Evolutionary conservation across 2,329 filamentous ascomycete species (phyloP), one percentile per base, ranked within the genome.

Genomic region (Fusarium cyanostomum): DNA sequence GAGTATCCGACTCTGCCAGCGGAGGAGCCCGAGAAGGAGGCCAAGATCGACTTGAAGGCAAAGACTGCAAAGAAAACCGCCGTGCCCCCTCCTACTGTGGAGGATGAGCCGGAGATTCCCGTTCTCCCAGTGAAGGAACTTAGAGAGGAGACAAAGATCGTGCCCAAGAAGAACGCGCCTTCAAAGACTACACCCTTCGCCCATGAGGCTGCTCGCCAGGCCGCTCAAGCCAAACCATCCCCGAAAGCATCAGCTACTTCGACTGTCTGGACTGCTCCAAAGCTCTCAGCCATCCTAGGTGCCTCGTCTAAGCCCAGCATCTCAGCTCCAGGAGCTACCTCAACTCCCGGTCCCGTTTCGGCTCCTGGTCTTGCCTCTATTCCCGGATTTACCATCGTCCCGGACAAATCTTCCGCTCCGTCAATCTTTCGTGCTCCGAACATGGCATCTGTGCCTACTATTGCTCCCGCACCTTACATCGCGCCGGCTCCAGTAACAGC

Each of bases 391-490:
- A 30, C 27, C 2, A 18, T 34, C 33, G 15, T 15, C 11, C 30
- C 52, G 5, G 51, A 11, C 33, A 42, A 48, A 52, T 43, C 42
- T 8, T 45, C 27, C 31, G 31, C 8, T 33, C 48, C n/a, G 5
- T 64, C 30, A 24, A 37, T 15, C 24, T 37, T n/a, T 11, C 15
- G 1, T 4, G 31, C 16, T 30, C 33, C 42, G 10, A 46, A 34
- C 12, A 30, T 21, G 8, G 45, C 21, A 2, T 50, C 37, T 8
- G 28, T 38, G 4, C 60, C 62, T 7, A 30, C 16, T 1, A 66
- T 48, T 4, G 59, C 63, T 9, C 50, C 43, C 1, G 35, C 55
- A 8, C 63, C 63, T 12, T 31, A 46, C 26, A 67, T 42, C 16
- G 56, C 28, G 13, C 41, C 35, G 6, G 38, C 64, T 6, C 64